phyloP scores from a whole-genome alignment of 2,329 filamentous ascomycete genomes.

The Lachnellula suecica region DNA sequence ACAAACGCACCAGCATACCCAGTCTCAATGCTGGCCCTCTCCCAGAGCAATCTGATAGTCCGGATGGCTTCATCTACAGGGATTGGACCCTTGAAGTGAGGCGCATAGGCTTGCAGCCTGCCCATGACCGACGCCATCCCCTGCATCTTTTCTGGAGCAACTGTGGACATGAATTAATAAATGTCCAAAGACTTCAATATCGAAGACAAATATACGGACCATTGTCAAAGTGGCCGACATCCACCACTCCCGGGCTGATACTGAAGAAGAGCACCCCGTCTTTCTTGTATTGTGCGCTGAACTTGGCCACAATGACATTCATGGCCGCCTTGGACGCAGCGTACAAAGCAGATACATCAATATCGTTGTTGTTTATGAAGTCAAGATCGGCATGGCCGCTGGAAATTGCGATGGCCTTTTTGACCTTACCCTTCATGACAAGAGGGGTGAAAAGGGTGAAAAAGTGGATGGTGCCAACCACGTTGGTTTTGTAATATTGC shows the following conservation, averaged over 20 bases:
- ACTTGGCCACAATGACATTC: conserved; percentile 54
- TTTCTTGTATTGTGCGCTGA: conserved; percentile 45
- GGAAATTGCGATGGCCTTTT: conserved; percentile 54
- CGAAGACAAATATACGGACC: no score
- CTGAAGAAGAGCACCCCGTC: conserved; percentile 53
- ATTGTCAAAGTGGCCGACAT: conserved; percentile 1
- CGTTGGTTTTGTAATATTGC: conserved; percentile 44
- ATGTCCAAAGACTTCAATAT: no score
- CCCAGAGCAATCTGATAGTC: no score
- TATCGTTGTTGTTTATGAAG: conserved; percentile 36
- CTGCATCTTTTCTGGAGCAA: no score
- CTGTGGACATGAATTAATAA: no score
- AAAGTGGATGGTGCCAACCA: conserved; percentile 50
- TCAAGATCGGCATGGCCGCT: conserved; percentile 47
- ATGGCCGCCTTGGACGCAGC: conserved; percentile 49
- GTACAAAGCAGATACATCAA: conserved; percentile 42
- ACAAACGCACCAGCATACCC: no score
- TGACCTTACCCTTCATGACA: conserved; percentile 46
- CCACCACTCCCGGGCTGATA: conserved; percentile 44
- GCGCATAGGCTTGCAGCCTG: no score
- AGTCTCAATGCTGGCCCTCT: no score
- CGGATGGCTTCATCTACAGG: no score
- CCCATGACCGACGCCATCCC: no score
- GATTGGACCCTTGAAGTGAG: no score
- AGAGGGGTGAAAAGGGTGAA: conserved; percentile 53